These are phyloP conservation scores for Candida silvatica DNA, from an alignment of 805 yeast species.

Conservation along the genomic window DNA sequence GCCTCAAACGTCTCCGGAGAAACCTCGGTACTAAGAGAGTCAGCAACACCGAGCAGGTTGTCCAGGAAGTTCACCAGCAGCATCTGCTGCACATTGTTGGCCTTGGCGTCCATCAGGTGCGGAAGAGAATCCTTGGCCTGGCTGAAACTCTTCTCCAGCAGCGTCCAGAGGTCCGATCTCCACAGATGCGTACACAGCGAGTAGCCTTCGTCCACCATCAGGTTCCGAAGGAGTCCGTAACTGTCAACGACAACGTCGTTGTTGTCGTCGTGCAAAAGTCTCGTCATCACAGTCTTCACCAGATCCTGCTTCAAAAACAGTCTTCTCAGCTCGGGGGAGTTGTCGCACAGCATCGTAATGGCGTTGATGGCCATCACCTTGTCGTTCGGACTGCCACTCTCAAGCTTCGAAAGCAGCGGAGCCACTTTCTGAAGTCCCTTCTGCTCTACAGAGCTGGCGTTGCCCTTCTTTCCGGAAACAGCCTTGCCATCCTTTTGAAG, in stretches of 20 bases:
- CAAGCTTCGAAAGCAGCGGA: slow-evolving; percentile 60
- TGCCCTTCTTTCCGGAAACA: not conserved
- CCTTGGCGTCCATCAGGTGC: slow-evolving; percentile 24
- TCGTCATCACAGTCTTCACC: slow-evolving; percentile 53
- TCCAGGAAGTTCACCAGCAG: slow-evolving; percentile 62
- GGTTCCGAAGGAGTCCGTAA: slow-evolving; percentile 71
- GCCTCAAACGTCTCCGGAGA: slow-evolving; percentile 42
- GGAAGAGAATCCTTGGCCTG: slow-evolving; percentile 43
- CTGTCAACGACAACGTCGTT: slow-evolving; percentile 76
- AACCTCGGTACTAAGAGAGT: slow-evolving; percentile 51
- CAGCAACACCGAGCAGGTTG: slow-evolving; percentile 59
- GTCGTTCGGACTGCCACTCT: slow-evolving; percentile 59
- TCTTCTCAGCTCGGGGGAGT: slow-evolving; percentile 41
- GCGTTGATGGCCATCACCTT: slow-evolving; percentile 71
- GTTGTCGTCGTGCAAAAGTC: slow-evolving; percentile 55
- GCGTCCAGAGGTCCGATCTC: slow-evolving; percentile 71
- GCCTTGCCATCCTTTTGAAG: not conserved
- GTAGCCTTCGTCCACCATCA: slow-evolving; percentile 82
- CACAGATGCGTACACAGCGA: slow-evolving; percentile 68
- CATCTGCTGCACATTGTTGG: slow-evolving; percentile 26
- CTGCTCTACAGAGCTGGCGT: slow-evolving; percentile 22
- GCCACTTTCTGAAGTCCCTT: slow-evolving; percentile 39
- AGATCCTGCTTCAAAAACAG: slow-evolving; percentile 64
- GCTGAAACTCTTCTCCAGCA: slow-evolving; percentile 41
- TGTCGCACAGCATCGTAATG: slow-evolving; percentile 58